phyloP scores from a whole-genome alignment of 148 eudicot species.

The Salicornia ramosissima region DNA sequence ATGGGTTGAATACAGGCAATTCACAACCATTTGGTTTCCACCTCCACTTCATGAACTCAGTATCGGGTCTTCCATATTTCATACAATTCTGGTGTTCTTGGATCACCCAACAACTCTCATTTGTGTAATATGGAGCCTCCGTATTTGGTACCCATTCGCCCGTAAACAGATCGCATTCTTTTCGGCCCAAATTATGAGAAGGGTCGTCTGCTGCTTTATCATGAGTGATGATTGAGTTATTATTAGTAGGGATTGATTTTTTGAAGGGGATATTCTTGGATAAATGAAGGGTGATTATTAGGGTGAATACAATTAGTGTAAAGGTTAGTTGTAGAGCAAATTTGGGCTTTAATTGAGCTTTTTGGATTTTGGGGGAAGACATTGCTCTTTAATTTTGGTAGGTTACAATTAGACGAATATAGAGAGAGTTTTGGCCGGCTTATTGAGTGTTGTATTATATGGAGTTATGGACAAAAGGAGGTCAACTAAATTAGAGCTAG shows the following conservation, averaged over 20 bases:
- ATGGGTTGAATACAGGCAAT: conserved; percentile 41
- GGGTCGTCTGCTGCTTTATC: too few species aligned
- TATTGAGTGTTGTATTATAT: neutral
- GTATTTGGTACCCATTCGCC: conserved; percentile 61
- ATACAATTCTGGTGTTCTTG: conserved; percentile 58
- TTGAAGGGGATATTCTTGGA: conserved; percentile 18
- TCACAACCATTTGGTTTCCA: conserved; percentile 60
- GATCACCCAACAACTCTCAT: conserved; percentile 43
- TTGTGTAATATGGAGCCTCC: conserved; percentile 52
- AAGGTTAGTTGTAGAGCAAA: conserved; percentile 24
- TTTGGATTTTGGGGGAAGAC: conserved; percentile 13
- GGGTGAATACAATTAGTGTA: conserved; percentile 34
- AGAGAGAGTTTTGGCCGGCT: neutral
- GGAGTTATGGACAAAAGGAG: neutral
- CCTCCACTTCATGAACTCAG: conserved; percentile 48
- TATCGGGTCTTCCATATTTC: conserved; percentile 51
- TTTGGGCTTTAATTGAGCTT: conserved; percentile 22
- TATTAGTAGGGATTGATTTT: neutral
- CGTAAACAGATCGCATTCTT: conserved; percentile 45
- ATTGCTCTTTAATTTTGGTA: too few species aligned
- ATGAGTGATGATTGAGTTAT: neutral
- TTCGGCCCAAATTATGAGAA: too few species aligned
- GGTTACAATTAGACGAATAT: neutral
- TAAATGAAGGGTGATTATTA: conserved; percentile 28
- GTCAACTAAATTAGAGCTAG: too few species aligned